phyloP scores from a whole-genome alignment of 495 filamentous ascomycete genomes.

The Annulohypoxylon maeteangense region DNA sequence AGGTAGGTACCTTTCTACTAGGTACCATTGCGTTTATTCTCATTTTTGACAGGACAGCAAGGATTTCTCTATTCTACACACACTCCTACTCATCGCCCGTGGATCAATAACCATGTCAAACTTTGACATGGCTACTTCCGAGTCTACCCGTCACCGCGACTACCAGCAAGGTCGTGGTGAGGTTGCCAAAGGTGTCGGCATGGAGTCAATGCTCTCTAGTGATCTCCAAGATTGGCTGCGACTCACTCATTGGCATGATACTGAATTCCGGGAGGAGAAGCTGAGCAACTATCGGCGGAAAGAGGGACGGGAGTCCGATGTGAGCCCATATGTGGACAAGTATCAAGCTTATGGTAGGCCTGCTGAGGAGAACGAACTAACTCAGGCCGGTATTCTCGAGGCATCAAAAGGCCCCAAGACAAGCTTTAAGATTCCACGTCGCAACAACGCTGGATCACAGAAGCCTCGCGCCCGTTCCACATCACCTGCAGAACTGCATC shows the following conservation, averaged over 20 bases:
- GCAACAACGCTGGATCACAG: not conserved
- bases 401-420: not conserved
- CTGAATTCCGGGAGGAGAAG: conserved; percentile 57
- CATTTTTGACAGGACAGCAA: not conserved
- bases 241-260: conserved; percentile 68
- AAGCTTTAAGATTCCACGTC: too few relatives aligned
- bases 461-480: conserved; percentile 44
- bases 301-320: not conserved
- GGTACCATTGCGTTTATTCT: not conserved
- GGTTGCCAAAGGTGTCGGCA: not conserved
- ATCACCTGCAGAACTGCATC: conserved; percentile 28
- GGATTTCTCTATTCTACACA: not conserved
- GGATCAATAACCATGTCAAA: not conserved
- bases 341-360: not conserved
- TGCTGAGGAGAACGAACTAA: not conserved
- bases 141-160: not conserved
- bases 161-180: not conserved
- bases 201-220: not conserved
- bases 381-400: not conserved
- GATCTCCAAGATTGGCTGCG: conserved; percentile 71
- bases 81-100: not conserved
- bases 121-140: not conserved
- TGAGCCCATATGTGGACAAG: not conserved
- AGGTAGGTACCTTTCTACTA: not conserved
- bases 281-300: conserved; percentile 54